Percentiles rank a stretch among this genome's conserved stretches.
Evolutionary conservation across 2,329 filamentous ascomycete genomes (phyloP).

Genomic region (Aspergillus udagawae): DNA sequence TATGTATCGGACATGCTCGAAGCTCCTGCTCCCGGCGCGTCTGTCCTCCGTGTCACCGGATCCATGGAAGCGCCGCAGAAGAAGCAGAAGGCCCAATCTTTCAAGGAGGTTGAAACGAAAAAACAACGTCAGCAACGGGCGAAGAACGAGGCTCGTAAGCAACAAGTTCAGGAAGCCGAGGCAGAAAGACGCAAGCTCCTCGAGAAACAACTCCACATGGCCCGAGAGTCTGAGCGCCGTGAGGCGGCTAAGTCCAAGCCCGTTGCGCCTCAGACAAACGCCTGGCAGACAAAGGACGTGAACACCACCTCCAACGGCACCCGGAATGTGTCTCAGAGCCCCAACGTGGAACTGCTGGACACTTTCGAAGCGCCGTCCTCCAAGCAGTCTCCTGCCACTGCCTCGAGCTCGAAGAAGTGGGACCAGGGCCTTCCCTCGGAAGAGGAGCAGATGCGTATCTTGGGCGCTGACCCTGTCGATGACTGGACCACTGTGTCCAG

Average conservation of each 20-base stretch:
- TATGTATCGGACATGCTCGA: constrained; percentile 93
- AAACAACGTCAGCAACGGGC: constrained; percentile 91
- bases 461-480: constrained; percentile 45
- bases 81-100: constrained; percentile 56
- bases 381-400: constrained; percentile 13
- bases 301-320: constrained; percentile 21
- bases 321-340: constrained; percentile 13
- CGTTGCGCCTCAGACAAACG: constrained; percentile 45
- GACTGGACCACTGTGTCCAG: constrained; percentile 60
- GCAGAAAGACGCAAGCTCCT: constrained; percentile 69
- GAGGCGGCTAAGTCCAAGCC: constrained; percentile 53
- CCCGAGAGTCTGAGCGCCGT: constrained; percentile 79
- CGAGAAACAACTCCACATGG: constrained; percentile 78
- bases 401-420: constrained; percentile 37
- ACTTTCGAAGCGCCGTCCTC: constrained; percentile 33
- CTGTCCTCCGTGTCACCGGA: constrained; percentile 74
- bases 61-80: constrained; percentile 54
- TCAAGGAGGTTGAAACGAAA: constrained; percentile 75
- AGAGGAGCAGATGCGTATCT: constrained; percentile 57
- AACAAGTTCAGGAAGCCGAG: constrained; percentile 71
- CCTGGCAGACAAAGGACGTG: constrained; percentile 48
- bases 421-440: constrained; percentile 52
- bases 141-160: constrained; percentile 79
- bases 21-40: constrained; percentile 61
- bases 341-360: constrained; percentile 36